phyloP scores from a whole-genome alignment of 371 early-diverging fungal genomes.

The Catenaria anguillulae region DNA sequence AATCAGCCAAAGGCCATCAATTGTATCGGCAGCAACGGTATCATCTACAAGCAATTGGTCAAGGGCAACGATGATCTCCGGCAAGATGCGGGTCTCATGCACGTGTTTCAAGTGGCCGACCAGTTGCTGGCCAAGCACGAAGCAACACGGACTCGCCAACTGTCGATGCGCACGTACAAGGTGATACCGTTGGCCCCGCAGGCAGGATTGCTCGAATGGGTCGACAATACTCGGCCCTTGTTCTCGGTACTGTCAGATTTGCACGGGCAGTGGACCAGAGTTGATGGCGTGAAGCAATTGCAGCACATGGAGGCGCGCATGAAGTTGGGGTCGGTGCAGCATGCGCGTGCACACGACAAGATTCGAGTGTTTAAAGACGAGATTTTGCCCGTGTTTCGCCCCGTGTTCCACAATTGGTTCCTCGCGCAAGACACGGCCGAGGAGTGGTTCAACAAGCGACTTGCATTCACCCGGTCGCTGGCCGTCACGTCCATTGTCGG shows the following conservation, averaged over 20 bases:
- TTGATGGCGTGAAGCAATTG: neutral
- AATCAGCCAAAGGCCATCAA: slow-evolving; percentile 28
- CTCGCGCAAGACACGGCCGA: slow-evolving; percentile 37
- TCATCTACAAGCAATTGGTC: slow-evolving; percentile 27
- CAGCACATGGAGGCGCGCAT: slow-evolving; percentile 39
- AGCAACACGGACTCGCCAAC: slow-evolving; percentile 24
- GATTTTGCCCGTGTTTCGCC: slow-evolving; percentile 16
- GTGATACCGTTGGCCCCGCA: slow-evolving; percentile 87
- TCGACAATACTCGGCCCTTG: slow-evolving; percentile 64
- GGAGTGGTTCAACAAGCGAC: slow-evolving; percentile 60
- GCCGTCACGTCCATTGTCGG: slow-evolving; percentile 90
- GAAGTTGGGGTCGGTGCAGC: slow-evolving; percentile 42
- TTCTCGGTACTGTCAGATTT: slow-evolving; percentile 34
- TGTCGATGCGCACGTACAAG: slow-evolving; percentile 66
- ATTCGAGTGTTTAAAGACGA: slow-evolving; percentile 51
- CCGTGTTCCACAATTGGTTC: slow-evolving; percentile 10
- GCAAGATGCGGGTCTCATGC: slow-evolving; percentile 44
- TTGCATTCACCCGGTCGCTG: slow-evolving; percentile 65
- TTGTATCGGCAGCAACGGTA: slow-evolving; percentile 23
- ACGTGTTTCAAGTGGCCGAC: slow-evolving; percentile 58
- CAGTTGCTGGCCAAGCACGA: slow-evolving; percentile 44
- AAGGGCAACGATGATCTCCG: slow-evolving; percentile 34
- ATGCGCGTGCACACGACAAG: slow-evolving; percentile 85
- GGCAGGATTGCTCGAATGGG: slow-evolving; percentile 95
- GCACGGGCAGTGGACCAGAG: slow-evolving; percentile 9